Conservation (phyloP, 495 filamentous ascomycete species). For the Penicillium cosmopolitanum region DNA sequence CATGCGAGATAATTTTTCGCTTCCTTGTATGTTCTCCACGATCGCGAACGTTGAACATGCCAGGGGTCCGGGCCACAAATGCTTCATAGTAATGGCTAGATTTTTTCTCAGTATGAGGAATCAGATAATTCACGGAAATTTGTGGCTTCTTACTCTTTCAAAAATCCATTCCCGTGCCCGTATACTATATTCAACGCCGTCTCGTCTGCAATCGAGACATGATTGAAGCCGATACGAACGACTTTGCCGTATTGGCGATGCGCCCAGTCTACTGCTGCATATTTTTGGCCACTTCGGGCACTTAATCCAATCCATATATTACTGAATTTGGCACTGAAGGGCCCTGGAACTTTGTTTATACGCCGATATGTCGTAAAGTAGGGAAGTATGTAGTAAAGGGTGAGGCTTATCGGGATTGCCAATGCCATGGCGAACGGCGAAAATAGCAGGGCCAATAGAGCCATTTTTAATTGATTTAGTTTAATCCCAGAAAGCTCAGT, state of each 20-base stretch:
- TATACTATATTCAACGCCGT: slow-evolving; percentile 35
- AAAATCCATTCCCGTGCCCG: slow-evolving; percentile 63
- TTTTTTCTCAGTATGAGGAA: neutral
- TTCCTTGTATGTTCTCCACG: slow-evolving; percentile 77
- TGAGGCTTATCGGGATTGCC: slow-evolving; percentile 20
- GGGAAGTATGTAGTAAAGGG: slow-evolving; percentile 28
- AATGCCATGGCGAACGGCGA: slow-evolving; percentile 20
- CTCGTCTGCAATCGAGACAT: slow-evolving; percentile 39
- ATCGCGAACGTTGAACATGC: slow-evolving; percentile 80
- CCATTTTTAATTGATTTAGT: slow-evolving; percentile 10
- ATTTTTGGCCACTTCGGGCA: slow-evolving; percentile 28
- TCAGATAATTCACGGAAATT: no score
- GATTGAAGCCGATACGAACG: slow-evolving; percentile 40
- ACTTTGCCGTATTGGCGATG: slow-evolving; percentile 47
- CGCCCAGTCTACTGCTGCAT: slow-evolving; percentile 35
- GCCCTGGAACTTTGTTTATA: slow-evolving; percentile 25
- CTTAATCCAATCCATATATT: slow-evolving; percentile 32
- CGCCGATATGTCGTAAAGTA: slow-evolving; percentile 23
- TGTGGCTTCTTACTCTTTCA: slow-evolving; percentile 54
- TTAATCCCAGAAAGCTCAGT: no score
- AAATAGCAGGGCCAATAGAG: slow-evolving; percentile 13
- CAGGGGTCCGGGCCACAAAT: slow-evolving; percentile 76
- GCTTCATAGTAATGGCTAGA: slow-evolving; percentile 76
- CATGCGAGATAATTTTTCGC: slow-evolving; percentile 77
- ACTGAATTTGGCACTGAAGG: slow-evolving; percentile 27